Base-by-base conservation (phyloP, 2,329 filamentous ascomycete genomes). In the Aspergillus versicolor region DNA sequence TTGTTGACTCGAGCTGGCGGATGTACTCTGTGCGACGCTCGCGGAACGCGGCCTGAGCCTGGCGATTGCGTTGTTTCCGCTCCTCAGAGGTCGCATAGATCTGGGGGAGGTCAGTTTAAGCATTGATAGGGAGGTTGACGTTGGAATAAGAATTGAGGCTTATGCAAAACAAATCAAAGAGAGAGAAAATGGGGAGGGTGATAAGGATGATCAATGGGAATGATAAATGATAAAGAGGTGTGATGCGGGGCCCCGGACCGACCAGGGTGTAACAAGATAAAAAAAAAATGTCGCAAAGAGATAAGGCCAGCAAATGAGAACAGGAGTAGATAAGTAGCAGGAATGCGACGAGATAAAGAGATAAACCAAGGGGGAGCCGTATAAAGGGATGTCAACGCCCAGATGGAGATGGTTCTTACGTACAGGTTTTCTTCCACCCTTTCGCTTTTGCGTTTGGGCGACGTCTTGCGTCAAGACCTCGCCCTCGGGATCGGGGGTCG, bases 61-160 rank as follows among this genome's bases (percentile, higher is more conserved):
- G 94, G 67, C 94, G 84, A 73, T 99, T 99, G 64, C 94, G 87
- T 78, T 97, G 94, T 80, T 99, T 97, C 70, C 94, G 88, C 78
- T 99, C 94, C 76, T 99, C 94, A 11, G 94, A 97, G 37, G 94
- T 99, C 54, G 94, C 94, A 82, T 99, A 99, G 63, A 97, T 97
- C 93, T 97, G 64, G 46, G 17, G 46, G 19, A 46, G 30, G 60
- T 67, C 54, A 68, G 60, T 50, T 48, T 50, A 56, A 38, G 40
- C 32, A 50, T 19, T 47, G 51, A 21, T 32, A 43, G 22, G 17
- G 19, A 44, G 41, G 49, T 27, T 30, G 51, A 49, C 47, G n/a
- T 50, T 32, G 43, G 43, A 57, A 40, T 27, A 56, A 56, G 52
- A 40, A 60, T 46, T 24, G 48, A 54, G 47, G 50, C 48, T 56